Percentiles rank a stretch among this genome's conserved stretches.
Conservation (phyloP, 306 rosid genomes). For the Castanopsis chinensis region DNA sequence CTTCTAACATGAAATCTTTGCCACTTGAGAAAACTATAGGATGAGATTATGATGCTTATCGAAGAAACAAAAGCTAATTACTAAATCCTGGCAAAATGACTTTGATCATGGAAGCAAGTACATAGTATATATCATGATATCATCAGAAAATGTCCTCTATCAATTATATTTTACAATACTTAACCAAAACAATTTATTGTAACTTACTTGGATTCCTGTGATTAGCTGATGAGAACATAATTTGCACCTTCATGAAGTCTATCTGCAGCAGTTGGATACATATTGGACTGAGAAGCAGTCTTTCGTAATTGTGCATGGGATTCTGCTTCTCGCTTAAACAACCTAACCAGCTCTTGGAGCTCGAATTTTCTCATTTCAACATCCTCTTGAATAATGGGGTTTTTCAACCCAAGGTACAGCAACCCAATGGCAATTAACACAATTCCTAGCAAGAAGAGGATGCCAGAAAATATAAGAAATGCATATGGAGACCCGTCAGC, state of each 20-base stretch:
- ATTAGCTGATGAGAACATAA: slow-evolving; percentile 32
- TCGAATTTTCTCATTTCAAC: slow-evolving; percentile 79
- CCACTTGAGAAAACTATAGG: no score
- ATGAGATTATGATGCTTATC: no score
- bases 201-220: no score
- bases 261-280: slow-evolving; percentile 83
- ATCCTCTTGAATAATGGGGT: slow-evolving; percentile 49
- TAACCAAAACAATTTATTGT: no score
- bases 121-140: no score
- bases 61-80: no score
- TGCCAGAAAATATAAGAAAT: slow-evolving; percentile 70
- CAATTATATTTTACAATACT: no score
- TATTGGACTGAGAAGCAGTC: slow-evolving; percentile 43
- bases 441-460: slow-evolving; percentile 51
- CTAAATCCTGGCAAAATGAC: no score
- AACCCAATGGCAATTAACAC: slow-evolving; percentile 55
- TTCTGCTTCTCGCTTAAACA: slow-evolving; percentile 96
- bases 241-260: slow-evolving; percentile 26
- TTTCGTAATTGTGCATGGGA: slow-evolving; percentile 75
- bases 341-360: slow-evolving; percentile 68
- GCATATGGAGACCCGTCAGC: slow-evolving; percentile 64
- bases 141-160: no score
- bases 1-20: no score
- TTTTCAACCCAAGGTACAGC: slow-evolving; percentile 69
- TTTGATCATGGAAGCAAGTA: no score